Evolutionary conservation across 2,329 filamentous ascomycete genomes (phyloP), one percentile per base, ranked within the genome.

Genomic region (Raffaelea arxii): DNA sequence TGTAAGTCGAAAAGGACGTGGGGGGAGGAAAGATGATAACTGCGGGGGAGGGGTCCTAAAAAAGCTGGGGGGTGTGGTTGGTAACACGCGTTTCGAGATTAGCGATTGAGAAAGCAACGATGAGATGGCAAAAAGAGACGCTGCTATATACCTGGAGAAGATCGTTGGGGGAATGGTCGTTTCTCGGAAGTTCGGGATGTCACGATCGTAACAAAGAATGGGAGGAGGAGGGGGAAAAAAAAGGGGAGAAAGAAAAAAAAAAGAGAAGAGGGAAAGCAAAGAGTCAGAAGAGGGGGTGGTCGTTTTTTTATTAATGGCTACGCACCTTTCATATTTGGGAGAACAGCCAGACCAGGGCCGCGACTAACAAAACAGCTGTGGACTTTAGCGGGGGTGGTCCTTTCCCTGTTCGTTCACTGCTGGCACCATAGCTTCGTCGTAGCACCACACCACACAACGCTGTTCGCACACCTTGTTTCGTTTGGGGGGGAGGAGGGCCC

Each of bases 21-120:
- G 37, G 43, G 46, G 35, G 19, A 35, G 25, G 45, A 46, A 44
- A 45, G 53, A 43, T n/a, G n/a, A n/a, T n/a, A 43, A 46, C 22
- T 41, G 22, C 10, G 45, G 54, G 55, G 55, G 54, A 53, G 55
- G 57, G 56, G 58, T 57, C 55, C 37, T 41, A 32, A 9, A 32
- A 43, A 16, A 41, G 38, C 22, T 27, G n/a, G n/a, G n/a, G n/a
- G n/a, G n/a, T n/a, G n/a, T n/a, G n/a, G n/a, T n/a, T n/a, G n/a
- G n/a, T n/a, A n/a, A n/a, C n/a, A n/a, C n/a, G n/a, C n/a, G n/a
- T n/a, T n/a, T n/a, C n/a, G n/a, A n/a, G n/a, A n/a, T n/a, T n/a
- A n/a, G n/a, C n/a, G n/a, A n/a, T n/a, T n/a, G n/a, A n/a, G n/a
- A n/a, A n/a, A n/a, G n/a, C n/a, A n/a, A n/a, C n/a, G n/a, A n/a